Evolutionary conservation across 495 filamentous ascomycete species (phyloP), one percentile per base, ranked within the genome.

Genomic region (Lophiostoma macrostomum): DNA sequence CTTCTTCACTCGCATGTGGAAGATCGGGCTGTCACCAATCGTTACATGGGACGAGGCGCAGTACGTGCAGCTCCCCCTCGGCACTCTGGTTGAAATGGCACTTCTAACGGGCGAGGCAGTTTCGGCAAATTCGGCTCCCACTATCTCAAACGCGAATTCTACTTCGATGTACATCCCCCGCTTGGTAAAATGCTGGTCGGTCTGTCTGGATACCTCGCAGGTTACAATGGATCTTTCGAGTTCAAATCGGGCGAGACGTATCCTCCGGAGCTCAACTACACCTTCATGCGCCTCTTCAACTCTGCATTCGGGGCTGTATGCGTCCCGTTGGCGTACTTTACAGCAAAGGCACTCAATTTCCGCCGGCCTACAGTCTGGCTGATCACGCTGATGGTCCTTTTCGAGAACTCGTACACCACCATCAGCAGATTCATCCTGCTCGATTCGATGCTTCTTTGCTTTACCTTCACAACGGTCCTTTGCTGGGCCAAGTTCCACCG

Each of bases 81-180:
- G 34, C 27, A 34, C 32, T 51, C 28, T 18, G 23, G n/a, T n/a
- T 23, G 24, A 16, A 20, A 28, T 14, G 12, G 18, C 30, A 42
- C n/a, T 22, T 23, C 50, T 59, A 44, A 64, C 37, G 50, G 1
- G 19, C 19, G 30, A 1, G 14, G 29, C 67, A 96, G 90, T 70
- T 98, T 98, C 71, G 93, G 93, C 62, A 98, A 98, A 71, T 98
- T 98, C 71, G 93, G 93, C 53, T 96, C 91, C 60, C 91, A 98
- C 71, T 98, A 98, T 66, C 80, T 98, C 51, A 96, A 98, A 65
- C 88, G 91, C 63, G 94, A 97, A 72, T 94, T 97, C 76, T 98
- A 97, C 80, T 98, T 98, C 73, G 93, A 98, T 78, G 93, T 97
- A 28, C 88, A 98, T 69, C 93, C 93, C 45, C 93, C 93, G 37